These are phyloP conservation scores for Acanthochlamys bracteata DNA, from an alignment of 106 monocot species.

Conservation along the genomic window DNA sequence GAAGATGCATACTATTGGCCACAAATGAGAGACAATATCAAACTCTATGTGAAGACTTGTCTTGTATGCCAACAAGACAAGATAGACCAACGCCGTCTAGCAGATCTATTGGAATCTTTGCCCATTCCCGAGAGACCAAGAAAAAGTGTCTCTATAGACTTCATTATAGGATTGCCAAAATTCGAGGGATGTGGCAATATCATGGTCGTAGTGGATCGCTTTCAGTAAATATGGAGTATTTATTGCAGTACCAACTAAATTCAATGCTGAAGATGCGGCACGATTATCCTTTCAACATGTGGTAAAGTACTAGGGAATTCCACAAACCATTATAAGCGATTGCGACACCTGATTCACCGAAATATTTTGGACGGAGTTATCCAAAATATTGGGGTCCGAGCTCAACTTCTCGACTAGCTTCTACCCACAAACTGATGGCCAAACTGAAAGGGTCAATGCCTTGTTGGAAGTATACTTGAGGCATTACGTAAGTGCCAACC, in stretches of 20 bases:
- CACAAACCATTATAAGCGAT: neutral
- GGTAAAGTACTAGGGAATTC: neutral
- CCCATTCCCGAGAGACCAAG: neutral
- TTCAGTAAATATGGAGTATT: neutral
- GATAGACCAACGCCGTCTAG: neutral
- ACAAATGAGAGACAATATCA: too few relatives aligned
- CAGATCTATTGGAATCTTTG: neutral
- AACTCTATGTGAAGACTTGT: too few relatives aligned
- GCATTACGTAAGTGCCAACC: neutral
- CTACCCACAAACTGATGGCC: too few relatives aligned
- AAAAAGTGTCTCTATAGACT: neutral
- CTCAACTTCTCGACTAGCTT: too few relatives aligned
- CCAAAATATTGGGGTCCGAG: neutral
- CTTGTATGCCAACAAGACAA: too few relatives aligned
- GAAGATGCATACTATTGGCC: too few relatives aligned
- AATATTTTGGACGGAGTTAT: neutral
- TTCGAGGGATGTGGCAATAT: neutral
- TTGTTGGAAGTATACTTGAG: neutral
- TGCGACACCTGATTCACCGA: neutral
- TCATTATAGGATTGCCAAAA: neutral
- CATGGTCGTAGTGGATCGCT: neutral
- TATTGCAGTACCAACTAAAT: neutral
- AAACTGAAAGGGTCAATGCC: neutral
- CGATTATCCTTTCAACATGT: neutral
- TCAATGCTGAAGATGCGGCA: neutral